Evolutionary conservation across 108 stramenopile species (phyloP).

Genomic region (Skeletonema costatum): DNA sequence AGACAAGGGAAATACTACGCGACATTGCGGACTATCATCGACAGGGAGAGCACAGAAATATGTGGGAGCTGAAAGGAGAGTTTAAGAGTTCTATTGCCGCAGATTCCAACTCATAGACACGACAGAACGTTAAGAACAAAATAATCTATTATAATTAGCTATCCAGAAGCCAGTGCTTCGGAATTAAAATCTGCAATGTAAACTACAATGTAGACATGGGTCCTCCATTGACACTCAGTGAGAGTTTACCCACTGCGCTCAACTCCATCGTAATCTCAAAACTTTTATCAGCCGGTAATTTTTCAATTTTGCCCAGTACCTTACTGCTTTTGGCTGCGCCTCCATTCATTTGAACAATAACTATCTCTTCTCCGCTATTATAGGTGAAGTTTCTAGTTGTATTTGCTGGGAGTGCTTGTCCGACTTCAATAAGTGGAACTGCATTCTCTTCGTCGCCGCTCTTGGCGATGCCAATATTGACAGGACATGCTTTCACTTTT

Average conservation of each 20-base stretch:
- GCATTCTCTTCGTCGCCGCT: constrained; percentile 30
- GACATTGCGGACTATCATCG: constrained; percentile 85
- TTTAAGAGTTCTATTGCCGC: constrained; percentile 36
- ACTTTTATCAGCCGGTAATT: constrained; percentile 30
- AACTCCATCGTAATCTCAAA: constrained; percentile 52
- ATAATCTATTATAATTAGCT: not conserved
- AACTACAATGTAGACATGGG: constrained; percentile 32
- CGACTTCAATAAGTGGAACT: constrained; percentile 37
- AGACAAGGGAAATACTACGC: constrained; percentile 69
- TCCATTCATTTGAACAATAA: constrained; percentile 43
- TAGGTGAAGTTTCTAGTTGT: constrained; percentile 22
- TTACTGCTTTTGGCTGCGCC: constrained; percentile 27
- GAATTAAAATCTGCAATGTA: not conserved
- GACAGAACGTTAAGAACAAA: not conserved
- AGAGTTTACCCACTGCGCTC: constrained; percentile 30
- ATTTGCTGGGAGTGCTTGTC: constrained; percentile 49
- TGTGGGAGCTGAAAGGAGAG: constrained; percentile 60
- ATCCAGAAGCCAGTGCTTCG: not conserved
- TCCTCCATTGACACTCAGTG: constrained; percentile 46
- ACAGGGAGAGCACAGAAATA: constrained; percentile 82
- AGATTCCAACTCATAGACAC: constrained; percentile 1
- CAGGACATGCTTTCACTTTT: constrained; percentile 37
- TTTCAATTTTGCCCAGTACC: constrained; percentile 46
- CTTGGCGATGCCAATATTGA: constrained; percentile 44
- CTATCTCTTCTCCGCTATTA: constrained; percentile 23